Conservation (phyloP, 805 yeast species). For the Citeromyces nyonsensis region DNA sequence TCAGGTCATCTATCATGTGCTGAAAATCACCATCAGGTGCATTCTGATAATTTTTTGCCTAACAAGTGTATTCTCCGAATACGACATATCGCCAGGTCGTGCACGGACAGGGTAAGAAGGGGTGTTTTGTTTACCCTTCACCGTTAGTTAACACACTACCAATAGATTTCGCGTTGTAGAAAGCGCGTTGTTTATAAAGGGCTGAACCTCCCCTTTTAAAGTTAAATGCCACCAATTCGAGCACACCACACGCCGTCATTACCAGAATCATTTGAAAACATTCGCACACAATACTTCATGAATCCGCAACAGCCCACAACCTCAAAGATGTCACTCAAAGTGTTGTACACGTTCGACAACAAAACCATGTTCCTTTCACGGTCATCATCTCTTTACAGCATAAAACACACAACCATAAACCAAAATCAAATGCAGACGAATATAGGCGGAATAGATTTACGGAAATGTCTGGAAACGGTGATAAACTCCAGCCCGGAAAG, state of each 20-base stretch:
- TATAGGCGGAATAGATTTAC: conserved; percentile 23
- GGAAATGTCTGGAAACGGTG: conserved; percentile 26
- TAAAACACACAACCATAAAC: conserved; percentile 20
- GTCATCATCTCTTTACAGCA: conserved; percentile 19
- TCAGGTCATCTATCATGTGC: too few species aligned
- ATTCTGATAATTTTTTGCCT: too few species aligned
- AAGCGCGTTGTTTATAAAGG: neutral
- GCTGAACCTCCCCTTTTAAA: conserved; percentile 2
- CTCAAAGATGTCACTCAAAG: conserved; percentile 12
- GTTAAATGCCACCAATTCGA: conserved; percentile 4
- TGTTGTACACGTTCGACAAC: conserved; percentile 25
- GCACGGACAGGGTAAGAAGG: too few species aligned
- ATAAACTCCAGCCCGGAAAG: conserved; percentile 29
- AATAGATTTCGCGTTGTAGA: conserved; percentile 1
- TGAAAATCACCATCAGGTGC: too few species aligned
- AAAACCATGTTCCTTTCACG: conserved; percentile 25
- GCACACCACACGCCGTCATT: conserved; percentile 6
- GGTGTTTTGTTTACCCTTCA: neutral
- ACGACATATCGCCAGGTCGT: too few species aligned
- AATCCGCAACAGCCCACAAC: conserved; percentile 4
- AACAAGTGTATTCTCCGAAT: too few species aligned
- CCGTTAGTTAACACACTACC: neutral
- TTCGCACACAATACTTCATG: conserved; percentile 27
- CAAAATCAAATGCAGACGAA: conserved; percentile 23
- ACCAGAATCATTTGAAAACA: conserved; percentile 12